Percentiles rank a stretch among this genome's conserved stretches.
Evolutionary conservation across 257 asterid species (phyloP).

Genomic region (Nicotiana noctiflora): DNA sequence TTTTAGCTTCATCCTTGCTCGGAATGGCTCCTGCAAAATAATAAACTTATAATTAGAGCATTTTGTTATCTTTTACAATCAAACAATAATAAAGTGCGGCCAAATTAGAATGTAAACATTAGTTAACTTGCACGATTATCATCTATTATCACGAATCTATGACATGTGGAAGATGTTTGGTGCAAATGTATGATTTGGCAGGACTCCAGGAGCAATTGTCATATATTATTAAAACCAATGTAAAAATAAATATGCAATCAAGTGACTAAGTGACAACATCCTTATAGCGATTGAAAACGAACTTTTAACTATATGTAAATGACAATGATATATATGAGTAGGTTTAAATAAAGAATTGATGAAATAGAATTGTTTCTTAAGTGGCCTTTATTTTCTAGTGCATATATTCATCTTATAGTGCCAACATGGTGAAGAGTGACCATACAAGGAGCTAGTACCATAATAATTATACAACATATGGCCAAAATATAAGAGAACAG

Average conservation of each 20-base stretch:
- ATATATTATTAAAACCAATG: background rate
- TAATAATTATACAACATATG: background rate
- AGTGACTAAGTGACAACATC: background rate
- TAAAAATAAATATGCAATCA: background rate
- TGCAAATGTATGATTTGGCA: conserved; percentile 6
- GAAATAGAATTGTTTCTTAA: background rate
- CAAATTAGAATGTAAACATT: too few relatives aligned
- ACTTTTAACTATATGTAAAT: background rate
- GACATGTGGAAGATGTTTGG: background rate
- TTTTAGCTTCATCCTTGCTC: too few relatives aligned
- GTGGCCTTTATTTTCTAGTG: background rate
- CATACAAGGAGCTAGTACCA: background rate
- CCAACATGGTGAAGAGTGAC: background rate
- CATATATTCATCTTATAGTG: background rate
- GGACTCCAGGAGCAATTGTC: conserved; percentile 5
- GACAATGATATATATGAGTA: background rate
- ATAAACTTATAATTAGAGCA: too few relatives aligned
- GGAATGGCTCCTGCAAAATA: too few relatives aligned
- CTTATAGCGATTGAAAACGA: background rate
- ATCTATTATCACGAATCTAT: too few relatives aligned
- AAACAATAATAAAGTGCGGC: too few relatives aligned
- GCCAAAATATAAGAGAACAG: background rate
- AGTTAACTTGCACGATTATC: too few relatives aligned
- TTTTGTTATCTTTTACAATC: too few relatives aligned
- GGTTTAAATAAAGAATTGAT: background rate